phyloP scores from a whole-genome alignment of 768 basidiomycete species.

The Calocybe indica region DNA sequence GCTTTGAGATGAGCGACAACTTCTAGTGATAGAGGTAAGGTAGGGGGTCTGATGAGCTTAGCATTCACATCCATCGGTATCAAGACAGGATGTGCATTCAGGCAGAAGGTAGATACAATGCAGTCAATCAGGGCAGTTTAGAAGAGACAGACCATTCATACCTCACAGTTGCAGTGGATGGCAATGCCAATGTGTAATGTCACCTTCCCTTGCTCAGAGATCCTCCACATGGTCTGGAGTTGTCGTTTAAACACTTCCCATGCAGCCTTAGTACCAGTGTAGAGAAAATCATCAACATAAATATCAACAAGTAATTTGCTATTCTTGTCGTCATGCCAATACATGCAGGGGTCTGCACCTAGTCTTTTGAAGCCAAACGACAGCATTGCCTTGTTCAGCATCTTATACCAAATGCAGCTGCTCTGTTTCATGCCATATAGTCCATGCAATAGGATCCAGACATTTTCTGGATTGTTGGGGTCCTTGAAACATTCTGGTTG shows the following conservation, averaged over 20 bases:
- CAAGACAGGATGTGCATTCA: conserved; percentile 11
- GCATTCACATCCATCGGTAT: conserved; percentile 18
- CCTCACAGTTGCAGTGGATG: conserved; percentile 16
- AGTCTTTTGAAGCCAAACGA: conserved; percentile 23
- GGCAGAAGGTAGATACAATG: conserved; percentile 12
- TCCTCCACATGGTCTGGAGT: conserved; percentile 19
- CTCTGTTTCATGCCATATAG: conserved; percentile 35
- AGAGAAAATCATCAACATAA: conserved; percentile 29
- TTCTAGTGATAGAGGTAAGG: background rate
- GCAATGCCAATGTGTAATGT: conserved; percentile 24
- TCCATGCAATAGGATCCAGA: conserved; percentile 17
- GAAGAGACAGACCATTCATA: conserved; percentile 11
- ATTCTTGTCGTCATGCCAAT: conserved; percentile 8
- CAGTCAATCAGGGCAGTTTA: conserved; percentile 21
- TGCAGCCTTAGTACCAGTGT: conserved; percentile 7
- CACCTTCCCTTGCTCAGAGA: conserved; percentile 22
- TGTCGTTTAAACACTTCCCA: conserved; percentile 17
- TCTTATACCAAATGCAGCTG: conserved; percentile 27
- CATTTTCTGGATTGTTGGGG: conserved; percentile 13
- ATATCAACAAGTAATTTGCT: conserved; percentile 22
- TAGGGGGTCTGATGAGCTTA: conserved; percentile 9
- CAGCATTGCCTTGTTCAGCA: conserved; percentile 14
- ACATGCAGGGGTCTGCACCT: conserved; percentile 26
- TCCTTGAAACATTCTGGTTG: conserved; percentile 26
- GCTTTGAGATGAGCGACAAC: background rate